Evolutionary conservation across 2,329 filamentous ascomycete genomes (phyloP).

Genomic region (Sphaerulina vaccinii): DNA sequence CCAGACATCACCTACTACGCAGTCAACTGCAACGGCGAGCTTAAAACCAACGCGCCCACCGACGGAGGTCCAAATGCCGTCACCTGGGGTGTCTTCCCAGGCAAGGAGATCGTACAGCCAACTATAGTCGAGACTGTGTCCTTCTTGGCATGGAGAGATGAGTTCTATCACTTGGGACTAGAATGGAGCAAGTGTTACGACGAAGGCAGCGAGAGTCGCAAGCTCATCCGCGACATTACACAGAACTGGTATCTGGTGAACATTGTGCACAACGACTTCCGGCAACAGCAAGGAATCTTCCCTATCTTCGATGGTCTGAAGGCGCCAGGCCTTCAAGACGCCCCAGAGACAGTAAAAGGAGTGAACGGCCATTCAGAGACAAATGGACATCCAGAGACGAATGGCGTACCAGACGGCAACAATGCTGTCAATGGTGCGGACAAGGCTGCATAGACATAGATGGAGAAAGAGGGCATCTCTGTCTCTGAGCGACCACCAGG

Average conservation of each 20-base stretch:
- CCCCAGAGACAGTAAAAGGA: constrained; percentile 15
- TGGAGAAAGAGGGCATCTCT: neutral
- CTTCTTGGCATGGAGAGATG: constrained; percentile 98
- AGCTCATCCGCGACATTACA: constrained; percentile 79
- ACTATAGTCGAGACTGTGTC: constrained; percentile 98
- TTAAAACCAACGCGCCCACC: constrained; percentile 79
- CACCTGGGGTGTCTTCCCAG: constrained; percentile 98
- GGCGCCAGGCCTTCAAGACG: constrained; percentile 61
- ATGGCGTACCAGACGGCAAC: constrained; percentile 34
- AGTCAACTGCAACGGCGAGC: constrained; percentile 76
- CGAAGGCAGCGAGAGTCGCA: constrained; percentile 70
- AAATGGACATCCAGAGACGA: constrained; percentile 28
- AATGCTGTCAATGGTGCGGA: constrained; percentile 34
- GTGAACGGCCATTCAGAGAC: constrained; percentile 21
- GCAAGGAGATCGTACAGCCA: constrained; percentile 98
- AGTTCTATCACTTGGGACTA: constrained; percentile 86
- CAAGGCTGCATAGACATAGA: constrained; percentile 22
- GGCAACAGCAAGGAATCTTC: constrained; percentile 77
- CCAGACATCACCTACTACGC: constrained; percentile 91
- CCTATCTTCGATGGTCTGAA: constrained; percentile 76
- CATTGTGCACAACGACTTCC: constrained; percentile 98
- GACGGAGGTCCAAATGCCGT: constrained; percentile 90
- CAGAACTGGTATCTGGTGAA: constrained; percentile 92
- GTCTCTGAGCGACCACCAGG: no score
- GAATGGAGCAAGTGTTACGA: constrained; percentile 95